These are phyloP conservation scores for Pinus tabuliformis DNA, from an alignment of 75 land plant species.

Conservation along the genomic window DNA sequence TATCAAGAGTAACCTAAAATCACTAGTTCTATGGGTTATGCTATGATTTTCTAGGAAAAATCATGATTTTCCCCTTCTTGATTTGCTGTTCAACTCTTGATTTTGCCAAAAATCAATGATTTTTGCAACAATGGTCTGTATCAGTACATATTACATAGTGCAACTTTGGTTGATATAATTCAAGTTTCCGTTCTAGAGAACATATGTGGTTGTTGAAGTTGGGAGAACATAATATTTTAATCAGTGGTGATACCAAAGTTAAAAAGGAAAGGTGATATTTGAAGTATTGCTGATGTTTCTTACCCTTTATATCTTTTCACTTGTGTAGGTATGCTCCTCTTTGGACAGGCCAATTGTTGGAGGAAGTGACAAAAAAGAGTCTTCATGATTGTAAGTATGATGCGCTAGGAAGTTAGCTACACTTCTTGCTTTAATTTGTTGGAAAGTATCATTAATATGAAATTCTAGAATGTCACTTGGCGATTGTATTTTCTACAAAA, in stretches of 20 bases:
- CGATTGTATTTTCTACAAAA: no score
- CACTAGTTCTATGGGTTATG: no score
- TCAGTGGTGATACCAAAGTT: neutral
- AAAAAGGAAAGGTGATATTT: neutral
- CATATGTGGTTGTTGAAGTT: neutral
- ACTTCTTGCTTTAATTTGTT: neutral
- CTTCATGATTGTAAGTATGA: constrained; percentile 65
- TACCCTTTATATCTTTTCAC: neutral
- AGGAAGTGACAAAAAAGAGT: constrained; percentile 46
- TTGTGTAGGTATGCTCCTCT: constrained; percentile 76
- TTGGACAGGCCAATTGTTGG: constrained; percentile 63
- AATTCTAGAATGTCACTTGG: neutral
- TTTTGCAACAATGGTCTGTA: no score
- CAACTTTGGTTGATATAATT: no score
- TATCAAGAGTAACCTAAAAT: no score
- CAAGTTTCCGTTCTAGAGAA: neutral
- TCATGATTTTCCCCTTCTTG: no score
- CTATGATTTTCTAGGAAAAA: no score
- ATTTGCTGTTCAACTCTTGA: no score
- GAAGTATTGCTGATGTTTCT: constrained; percentile 6
- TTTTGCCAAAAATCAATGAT: no score
- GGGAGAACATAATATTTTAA: no score
- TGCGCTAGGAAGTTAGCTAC: neutral
- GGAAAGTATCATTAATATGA: neutral
- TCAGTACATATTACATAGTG: no score